A percentile compares a stretch with the other conserved stretches of the same genome.
Conservation (phyloP, 768 basidiomycete genomes). For the Exsudoporus frostii region DNA sequence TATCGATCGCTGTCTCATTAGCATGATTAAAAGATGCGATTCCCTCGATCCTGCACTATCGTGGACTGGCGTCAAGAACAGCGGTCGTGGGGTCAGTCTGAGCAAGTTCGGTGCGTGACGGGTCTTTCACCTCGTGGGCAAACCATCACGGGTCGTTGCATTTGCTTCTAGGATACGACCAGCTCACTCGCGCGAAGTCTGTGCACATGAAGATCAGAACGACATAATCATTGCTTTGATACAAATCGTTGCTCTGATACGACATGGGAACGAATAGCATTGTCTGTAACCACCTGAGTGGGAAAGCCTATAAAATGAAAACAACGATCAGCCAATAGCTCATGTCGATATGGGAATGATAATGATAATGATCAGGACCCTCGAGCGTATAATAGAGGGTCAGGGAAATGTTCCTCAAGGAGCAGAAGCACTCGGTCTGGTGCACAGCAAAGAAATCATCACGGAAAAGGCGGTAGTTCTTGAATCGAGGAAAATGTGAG, state of each 20-base stretch:
- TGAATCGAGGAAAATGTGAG: neutral
- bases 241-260: neutral
- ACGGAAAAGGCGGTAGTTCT: slow-evolving; percentile 2
- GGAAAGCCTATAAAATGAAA: neutral
- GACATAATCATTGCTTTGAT: neutral
- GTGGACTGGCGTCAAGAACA: slow-evolving; percentile 95
- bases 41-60: slow-evolving; percentile 88
- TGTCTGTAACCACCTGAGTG: neutral
- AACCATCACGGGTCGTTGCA: neutral
- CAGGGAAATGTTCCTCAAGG: slow-evolving; percentile 34
- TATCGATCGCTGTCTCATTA: neutral
- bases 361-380: slow-evolving; percentile 30
- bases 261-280: neutral
- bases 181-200: slow-evolving; percentile 75
- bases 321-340: neutral
- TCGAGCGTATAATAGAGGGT: slow-evolving; percentile 33
- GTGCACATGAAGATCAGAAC: slow-evolving; percentile 82
- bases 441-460: slow-evolving; percentile 38
- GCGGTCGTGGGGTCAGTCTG: slow-evolving; percentile 86
- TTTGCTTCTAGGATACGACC: slow-evolving; percentile 67
- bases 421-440: slow-evolving; percentile 33
- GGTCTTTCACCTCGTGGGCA: neutral
- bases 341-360: neutral
- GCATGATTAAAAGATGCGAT: slow-evolving; percentile 61
- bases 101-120: slow-evolving; percentile 76